Conservation (phyloP, 2,329 filamentous ascomycete species). For the Corniculantispora saksenae region DNA sequence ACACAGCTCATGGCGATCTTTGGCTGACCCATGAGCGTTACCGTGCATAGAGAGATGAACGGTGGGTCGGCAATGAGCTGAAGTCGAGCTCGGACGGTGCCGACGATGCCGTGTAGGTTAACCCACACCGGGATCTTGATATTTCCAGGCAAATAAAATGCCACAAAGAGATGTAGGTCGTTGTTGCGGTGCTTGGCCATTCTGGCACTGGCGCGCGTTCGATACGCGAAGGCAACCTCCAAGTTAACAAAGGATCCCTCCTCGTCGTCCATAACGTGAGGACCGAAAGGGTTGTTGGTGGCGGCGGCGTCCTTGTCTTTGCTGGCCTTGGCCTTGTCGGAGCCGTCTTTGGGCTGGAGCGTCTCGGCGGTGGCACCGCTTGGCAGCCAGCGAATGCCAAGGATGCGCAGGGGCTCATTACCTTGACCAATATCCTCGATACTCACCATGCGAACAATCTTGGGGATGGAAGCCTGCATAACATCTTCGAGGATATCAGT, state of each 20-base stretch:
- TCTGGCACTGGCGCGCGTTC: slow-evolving; percentile 61
- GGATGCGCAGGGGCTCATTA: slow-evolving; percentile 67
- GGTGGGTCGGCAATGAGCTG: slow-evolving; percentile 76
- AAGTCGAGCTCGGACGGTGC: slow-evolving; percentile 66
- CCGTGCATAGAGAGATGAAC: slow-evolving; percentile 73
- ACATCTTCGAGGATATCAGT: slow-evolving; percentile 75
- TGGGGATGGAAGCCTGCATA: slow-evolving; percentile 75
- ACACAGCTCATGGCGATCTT: slow-evolving; percentile 71
- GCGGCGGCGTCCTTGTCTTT: slow-evolving; percentile 27
- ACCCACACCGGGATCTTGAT: slow-evolving; percentile 68
- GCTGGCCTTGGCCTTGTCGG: slow-evolving; percentile 34
- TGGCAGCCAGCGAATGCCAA: slow-evolving; percentile 72
- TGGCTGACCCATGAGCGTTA: slow-evolving; percentile 75
- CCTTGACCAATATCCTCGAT: slow-evolving; percentile 77
- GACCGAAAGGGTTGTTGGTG: slow-evolving; percentile 36
- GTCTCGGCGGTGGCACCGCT: slow-evolving; percentile 62
- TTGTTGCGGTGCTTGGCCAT: slow-evolving; percentile 71
- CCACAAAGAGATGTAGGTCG: slow-evolving; percentile 63
- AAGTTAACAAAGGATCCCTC: slow-evolving; percentile 78
- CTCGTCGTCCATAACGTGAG: slow-evolving; percentile 70
- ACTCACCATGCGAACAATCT: slow-evolving; percentile 70
- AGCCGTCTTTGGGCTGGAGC: slow-evolving; percentile 34
- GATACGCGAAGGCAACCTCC: slow-evolving; percentile 74
- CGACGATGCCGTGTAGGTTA: slow-evolving; percentile 70
- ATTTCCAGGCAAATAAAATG: slow-evolving; percentile 66